Evolutionary conservation across 1,284 basidiomycete genomes (phyloP), one percentile per base, ranked within the genome.

Genomic region (Marasmius fiardii): DNA sequence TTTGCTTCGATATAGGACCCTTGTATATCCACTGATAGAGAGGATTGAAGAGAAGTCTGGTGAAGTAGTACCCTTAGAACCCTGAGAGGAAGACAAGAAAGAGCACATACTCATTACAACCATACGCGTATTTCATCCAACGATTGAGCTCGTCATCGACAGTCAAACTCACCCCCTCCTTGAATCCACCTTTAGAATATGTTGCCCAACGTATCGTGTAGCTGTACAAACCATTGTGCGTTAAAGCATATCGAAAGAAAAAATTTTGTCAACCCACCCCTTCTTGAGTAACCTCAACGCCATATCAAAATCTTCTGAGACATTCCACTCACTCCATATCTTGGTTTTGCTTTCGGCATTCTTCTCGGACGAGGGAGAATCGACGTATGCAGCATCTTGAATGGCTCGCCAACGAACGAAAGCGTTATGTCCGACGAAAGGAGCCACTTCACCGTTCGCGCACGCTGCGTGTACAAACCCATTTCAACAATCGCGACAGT

Each of bases 381-480:
- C 91, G 41, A 85, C 66, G 63, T 88, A 89, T 4, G 84, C 78
- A 3, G 86, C 88, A 59, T 93, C 91, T 66, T 94, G 92, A 2
- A 93, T 72, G 0, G 92, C 91, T 26, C 78, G 78, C 92, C 92
- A 94, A 16, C 90, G 82, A 24, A 93, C 71, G 71, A 93, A 93
- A 2, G 91, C 91, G 61, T 93, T 93, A 70, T 93, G 92, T 0
- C 92, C 92, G 64, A 93, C 87, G 65, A 93, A 93, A 0, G 91
- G 90, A 2, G 91, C 88, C 23, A 88, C 83, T 71, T 92, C 90
- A 44, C 89, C 92, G 63, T 90, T 91, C 4, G 82, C 86, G 58
- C 82, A 85, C 43, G 82, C 81, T 74, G 61, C 11, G 20, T n/a
- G n/a, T n/a, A 16, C 7, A 41, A 14, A 41, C n/a, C 4, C 11